Conservation (phyloP, 2,329 filamentous ascomycete genomes). For the Aureobasidium sp. region DNA sequence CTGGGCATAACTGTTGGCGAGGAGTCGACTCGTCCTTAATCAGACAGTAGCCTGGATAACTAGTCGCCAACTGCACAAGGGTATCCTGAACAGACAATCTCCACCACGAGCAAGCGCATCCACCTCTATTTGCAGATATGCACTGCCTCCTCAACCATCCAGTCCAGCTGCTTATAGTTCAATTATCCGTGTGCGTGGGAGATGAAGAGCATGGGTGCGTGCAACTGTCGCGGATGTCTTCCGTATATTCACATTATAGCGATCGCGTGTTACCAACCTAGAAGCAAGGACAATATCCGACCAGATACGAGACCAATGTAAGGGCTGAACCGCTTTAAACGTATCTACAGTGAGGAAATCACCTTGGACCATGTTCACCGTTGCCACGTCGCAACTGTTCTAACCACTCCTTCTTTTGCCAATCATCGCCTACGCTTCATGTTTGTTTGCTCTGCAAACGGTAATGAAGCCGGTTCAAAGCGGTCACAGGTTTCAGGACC, state of each 20-base stretch:
- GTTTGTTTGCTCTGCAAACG: slow-evolving; percentile 8
- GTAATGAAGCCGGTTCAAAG: slow-evolving; percentile 11
- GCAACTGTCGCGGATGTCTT: slow-evolving; percentile 1
- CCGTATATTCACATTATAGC: not conserved
- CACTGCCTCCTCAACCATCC: not conserved
- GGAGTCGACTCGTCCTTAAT: slow-evolving; percentile 12
- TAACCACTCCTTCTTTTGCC: not conserved
- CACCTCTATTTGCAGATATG: not conserved
- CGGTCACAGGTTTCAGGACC: not conserved
- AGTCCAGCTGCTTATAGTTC: not conserved
- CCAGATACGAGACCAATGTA: not conserved
- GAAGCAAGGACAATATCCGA: slow-evolving; percentile 5
- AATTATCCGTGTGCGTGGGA: not conserved
- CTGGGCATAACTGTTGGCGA: slow-evolving; percentile 57
- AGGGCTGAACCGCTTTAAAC: not conserved
- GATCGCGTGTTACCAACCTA: not conserved
- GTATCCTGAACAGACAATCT: not conserved
- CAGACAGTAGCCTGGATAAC: not conserved
- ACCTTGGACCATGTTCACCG: not conserved
- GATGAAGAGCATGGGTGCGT: not conserved
- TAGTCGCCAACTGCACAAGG: not conserved
- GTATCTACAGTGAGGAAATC: not conserved
- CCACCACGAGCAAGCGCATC: not conserved
- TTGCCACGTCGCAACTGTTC: slow-evolving; percentile 13
- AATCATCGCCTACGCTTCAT: not conserved